Conservation (phyloP, 345 rosid genomes). For the Rhodamnia argentea region DNA sequence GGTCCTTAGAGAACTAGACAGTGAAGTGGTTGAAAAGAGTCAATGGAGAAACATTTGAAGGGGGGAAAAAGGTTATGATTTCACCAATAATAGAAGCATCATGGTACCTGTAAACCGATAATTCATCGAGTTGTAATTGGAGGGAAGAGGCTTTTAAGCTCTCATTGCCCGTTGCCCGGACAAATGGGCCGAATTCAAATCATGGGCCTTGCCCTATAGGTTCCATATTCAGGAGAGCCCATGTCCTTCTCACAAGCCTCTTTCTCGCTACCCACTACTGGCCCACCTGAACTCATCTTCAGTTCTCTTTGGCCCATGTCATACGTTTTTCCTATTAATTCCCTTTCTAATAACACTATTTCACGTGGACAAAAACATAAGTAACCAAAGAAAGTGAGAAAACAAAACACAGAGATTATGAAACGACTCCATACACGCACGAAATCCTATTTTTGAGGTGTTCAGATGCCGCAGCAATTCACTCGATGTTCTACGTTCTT, state of each 20-base stretch:
- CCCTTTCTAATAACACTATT: background rate
- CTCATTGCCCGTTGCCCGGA: rapidly evolving
- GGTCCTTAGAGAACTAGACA: background rate
- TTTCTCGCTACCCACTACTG: background rate
- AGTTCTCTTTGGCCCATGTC: background rate
- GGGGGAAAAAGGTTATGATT: background rate
- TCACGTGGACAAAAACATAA: background rate
- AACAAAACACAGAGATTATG: background rate
- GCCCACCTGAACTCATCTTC: background rate
- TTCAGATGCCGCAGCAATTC: background rate
- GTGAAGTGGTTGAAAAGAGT: too few relatives aligned
- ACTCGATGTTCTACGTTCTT: background rate
- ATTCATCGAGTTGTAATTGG: background rate
- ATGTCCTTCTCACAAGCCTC: background rate
- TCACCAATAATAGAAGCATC: background rate
- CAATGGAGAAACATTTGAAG: background rate
- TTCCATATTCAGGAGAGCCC: background rate
- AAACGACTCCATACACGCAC: rapidly evolving
- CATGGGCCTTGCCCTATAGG: background rate
- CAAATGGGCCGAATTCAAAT: background rate
- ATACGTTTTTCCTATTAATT: background rate
- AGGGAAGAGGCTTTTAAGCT: background rate
- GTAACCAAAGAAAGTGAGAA: background rate
- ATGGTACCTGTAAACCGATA: background rate
- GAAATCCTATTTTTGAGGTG: background rate